Conservation (phyloP, 2,329 filamentous ascomycete species). For the Cyphellophora europaea region DNA sequence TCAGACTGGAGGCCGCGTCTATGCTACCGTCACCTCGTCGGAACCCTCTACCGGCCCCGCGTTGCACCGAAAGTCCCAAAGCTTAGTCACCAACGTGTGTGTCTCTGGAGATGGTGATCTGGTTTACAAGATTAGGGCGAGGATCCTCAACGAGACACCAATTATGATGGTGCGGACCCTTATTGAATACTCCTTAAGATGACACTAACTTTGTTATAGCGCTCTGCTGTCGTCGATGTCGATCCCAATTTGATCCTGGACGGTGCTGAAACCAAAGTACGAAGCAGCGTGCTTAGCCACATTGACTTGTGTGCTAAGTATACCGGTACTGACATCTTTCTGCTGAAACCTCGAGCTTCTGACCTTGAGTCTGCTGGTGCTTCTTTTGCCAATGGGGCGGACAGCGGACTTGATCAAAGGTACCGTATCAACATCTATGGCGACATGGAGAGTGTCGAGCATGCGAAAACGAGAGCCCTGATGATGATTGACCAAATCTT, state of each 20-base stretch:
- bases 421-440: conserved; percentile 92
- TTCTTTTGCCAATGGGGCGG: conserved; percentile 65
- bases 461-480: conserved; percentile 89
- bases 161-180: conserved; percentile 79
- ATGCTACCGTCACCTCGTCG: conserved; percentile 75
- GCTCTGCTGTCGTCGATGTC: conserved; percentile 86
- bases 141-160: conserved; percentile 82
- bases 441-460: conserved; percentile 88
- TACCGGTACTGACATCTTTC: conserved; percentile 92
- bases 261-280: conserved; percentile 55
- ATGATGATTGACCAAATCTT: conserved; percentile 92
- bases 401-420: conserved; percentile 75
- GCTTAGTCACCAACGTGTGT: conserved; percentile 75
- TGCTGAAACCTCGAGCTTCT: conserved; percentile 80
- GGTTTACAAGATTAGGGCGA: conserved; percentile 82
- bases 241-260: conserved; percentile 86
- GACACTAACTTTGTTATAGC: no score
- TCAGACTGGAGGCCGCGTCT: conserved; percentile 57
- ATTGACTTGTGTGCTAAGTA: conserved; percentile 79
- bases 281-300: conserved; percentile 68
- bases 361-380: conserved; percentile 58
- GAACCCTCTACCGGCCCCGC: conserved; percentile 58
- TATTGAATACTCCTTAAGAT: no score
- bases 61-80: conserved; percentile 40
- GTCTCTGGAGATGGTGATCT: conserved; percentile 79